These are phyloP conservation scores for Lanmaoa rubissima DNA, from an alignment of 768 basidiomycete species.

Conservation along the genomic window DNA sequence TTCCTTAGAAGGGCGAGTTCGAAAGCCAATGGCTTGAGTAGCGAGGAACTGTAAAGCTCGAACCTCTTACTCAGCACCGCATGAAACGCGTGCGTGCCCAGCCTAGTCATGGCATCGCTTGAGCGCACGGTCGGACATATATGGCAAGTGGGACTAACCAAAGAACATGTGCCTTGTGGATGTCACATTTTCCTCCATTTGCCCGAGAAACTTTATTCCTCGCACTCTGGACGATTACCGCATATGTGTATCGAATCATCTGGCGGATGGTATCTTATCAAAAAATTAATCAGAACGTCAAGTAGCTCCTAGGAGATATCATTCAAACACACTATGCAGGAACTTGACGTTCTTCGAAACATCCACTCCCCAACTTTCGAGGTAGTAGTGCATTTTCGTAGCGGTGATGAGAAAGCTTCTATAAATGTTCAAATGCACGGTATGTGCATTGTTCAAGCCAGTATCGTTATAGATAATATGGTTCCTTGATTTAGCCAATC, in stretches of 20 bases:
- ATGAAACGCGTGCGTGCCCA: conserved; percentile 79
- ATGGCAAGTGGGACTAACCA: conserved; percentile 50
- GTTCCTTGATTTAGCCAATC: conserved; percentile 67
- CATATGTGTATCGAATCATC: conserved; percentile 55
- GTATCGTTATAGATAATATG: conserved; percentile 83
- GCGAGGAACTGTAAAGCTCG: conserved; percentile 41
- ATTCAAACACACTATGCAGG: conserved; percentile 47
- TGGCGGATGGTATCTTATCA: conserved; percentile 59
- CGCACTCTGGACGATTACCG: conserved; percentile 48
- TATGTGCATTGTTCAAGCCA: conserved; percentile 56
- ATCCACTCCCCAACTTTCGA: conserved; percentile 57
- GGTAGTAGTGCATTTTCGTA: conserved; percentile 84
- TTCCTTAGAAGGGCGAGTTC: conserved; percentile 50
- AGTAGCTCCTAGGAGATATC: background rate
- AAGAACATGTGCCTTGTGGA: conserved; percentile 50
- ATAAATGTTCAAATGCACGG: conserved; percentile 80
- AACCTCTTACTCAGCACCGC: conserved; percentile 56
- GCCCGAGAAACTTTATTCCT: conserved; percentile 38
- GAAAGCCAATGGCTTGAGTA: conserved; percentile 49
- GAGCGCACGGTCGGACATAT: conserved; percentile 1
- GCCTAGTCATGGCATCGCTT: conserved; percentile 44
- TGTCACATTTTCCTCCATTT: conserved; percentile 38
- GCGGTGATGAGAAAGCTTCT: conserved; percentile 80
- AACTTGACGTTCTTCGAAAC: conserved; percentile 47
- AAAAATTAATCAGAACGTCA: background rate